A percentile compares a stretch with the other conserved stretches of the same genome.
Conservation (phyloP, 1,284 basidiomycete species). For the Ganoderma resinaceum region DNA sequence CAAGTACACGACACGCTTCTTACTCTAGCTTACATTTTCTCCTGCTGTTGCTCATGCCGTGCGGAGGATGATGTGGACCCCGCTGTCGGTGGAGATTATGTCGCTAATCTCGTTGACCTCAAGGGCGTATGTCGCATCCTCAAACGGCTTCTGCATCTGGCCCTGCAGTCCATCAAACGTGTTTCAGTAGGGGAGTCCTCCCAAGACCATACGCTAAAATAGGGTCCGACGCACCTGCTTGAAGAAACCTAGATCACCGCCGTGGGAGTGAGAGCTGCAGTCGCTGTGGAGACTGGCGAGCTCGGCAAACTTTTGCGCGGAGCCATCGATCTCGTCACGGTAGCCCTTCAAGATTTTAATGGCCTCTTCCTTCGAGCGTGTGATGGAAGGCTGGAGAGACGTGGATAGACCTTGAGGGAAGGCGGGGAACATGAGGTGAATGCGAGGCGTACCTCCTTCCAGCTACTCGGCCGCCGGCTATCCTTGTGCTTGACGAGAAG, state of each 20-base stretch:
- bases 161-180: constrained; percentile 46
- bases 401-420: not conserved
- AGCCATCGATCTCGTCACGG: constrained; percentile 64
- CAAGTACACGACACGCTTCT: not conserved
- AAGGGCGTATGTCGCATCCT: constrained; percentile 88
- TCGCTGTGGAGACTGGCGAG: constrained; percentile 84
- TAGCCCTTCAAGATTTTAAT: constrained; percentile 76
- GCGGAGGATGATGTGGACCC: constrained; percentile 94
- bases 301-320: constrained; percentile 73
- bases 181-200: not conserved
- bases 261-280: constrained; percentile 83
- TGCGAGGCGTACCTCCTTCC: constrained; percentile 81
- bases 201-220: not conserved
- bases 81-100: constrained; percentile 91
- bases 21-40: not conserved
- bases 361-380: constrained; percentile 91
- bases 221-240: constrained; percentile 51
- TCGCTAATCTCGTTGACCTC: constrained; percentile 87
- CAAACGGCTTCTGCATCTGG: constrained; percentile 98
- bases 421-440: not conserved
- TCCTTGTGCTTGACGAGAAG: constrained; percentile 92
- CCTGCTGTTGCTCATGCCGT: constrained; percentile 63
- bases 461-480: constrained; percentile 88
- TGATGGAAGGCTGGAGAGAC: constrained; percentile 72
- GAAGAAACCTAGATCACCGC: constrained; percentile 91